phyloP scores from a whole-genome alignment of 1,139 yeast species.

The Candida sojae region DNA sequence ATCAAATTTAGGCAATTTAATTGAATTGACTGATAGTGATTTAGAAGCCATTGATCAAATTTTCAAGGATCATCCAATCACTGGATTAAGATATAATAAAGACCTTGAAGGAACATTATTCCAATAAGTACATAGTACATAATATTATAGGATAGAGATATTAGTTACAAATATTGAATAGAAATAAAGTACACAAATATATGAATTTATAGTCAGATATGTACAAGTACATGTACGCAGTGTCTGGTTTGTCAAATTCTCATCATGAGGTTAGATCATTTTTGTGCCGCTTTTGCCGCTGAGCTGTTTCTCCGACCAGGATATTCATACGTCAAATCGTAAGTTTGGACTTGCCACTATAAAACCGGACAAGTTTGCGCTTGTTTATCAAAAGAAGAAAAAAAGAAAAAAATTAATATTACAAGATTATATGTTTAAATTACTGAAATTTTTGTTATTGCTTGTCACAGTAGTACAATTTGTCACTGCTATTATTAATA shows the following conservation, averaged over 20 bases:
- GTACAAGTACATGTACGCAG: too few species aligned
- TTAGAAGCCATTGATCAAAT: slow-evolving; percentile 50
- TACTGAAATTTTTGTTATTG: not conserved
- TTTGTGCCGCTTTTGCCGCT: too few species aligned
- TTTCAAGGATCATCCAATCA: slow-evolving; percentile 17
- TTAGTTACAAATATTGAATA: not conserved
- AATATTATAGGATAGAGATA: not conserved
- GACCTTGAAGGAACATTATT: slow-evolving; percentile 15
- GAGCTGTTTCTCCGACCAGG: too few species aligned
- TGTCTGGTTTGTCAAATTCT: too few species aligned
- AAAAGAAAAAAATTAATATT: too few species aligned
- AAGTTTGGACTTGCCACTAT: too few species aligned
- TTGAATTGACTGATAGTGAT: slow-evolving; percentile 53
- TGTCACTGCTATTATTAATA: not conserved
- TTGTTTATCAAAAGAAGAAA: too few species aligned
- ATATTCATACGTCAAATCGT: too few species aligned
- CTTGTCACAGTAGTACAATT: not conserved
- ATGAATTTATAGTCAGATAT: too few species aligned
- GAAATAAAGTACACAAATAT: not conserved
- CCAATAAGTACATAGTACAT: slow-evolving; percentile 7
- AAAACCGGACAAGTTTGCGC: too few species aligned
- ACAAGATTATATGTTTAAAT: not conserved
- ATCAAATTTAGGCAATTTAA: slow-evolving; percentile 51
- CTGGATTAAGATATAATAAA: slow-evolving; percentile 19
- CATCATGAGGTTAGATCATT: too few species aligned